A percentile compares a stretch with the other conserved stretches of the same genome.
Evolutionary conservation across 2,329 filamentous ascomycete genomes (phyloP).

Genomic region (Cladosporium cucumerinum): DNA sequence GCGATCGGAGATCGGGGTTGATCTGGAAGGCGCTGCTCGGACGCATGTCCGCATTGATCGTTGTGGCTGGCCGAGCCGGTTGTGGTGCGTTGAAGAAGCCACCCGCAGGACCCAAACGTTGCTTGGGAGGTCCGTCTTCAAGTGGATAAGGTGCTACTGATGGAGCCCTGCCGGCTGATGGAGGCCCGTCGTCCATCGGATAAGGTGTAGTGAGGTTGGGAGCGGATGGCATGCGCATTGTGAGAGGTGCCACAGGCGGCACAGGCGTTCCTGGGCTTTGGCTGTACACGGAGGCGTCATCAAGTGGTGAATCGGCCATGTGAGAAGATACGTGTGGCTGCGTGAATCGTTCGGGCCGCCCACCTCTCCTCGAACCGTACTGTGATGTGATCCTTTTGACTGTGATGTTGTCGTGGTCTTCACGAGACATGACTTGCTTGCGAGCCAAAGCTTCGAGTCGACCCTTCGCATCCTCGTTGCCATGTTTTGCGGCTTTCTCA

Average conservation of each 20-base stretch:
- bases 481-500: constrained; percentile 79
- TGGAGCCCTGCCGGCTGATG: constrained; percentile 37
- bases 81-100: constrained; percentile 38
- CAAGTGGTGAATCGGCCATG: constrained; percentile 2
- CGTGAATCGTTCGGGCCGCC: constrained; percentile 41
- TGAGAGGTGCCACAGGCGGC: not conserved
- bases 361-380: constrained; percentile 51
- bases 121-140: constrained; percentile 56
- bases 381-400: constrained; percentile 73
- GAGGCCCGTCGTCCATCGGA: constrained; percentile 35
- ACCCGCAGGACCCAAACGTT: constrained; percentile 26
- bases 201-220: constrained; percentile 27
- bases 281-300: constrained; percentile 14
- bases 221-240: constrained; percentile 1
- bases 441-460: constrained; percentile 81
- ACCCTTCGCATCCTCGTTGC: constrained; percentile 81
- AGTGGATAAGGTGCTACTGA: constrained; percentile 68
- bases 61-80: constrained; percentile 40
- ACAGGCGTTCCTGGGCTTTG: constrained; percentile 23
- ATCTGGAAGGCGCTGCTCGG: constrained; percentile 51
- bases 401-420: constrained; percentile 89
- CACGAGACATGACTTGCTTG: constrained; percentile 73
- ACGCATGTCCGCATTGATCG: constrained; percentile 51
- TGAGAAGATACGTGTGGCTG: constrained; percentile 25
- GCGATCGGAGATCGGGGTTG: constrained; percentile 41